Evolutionary conservation across 495 filamentous ascomycete genomes (phyloP), one percentile per base, ranked within the genome.

Genomic region (Darksidea phi): DNA sequence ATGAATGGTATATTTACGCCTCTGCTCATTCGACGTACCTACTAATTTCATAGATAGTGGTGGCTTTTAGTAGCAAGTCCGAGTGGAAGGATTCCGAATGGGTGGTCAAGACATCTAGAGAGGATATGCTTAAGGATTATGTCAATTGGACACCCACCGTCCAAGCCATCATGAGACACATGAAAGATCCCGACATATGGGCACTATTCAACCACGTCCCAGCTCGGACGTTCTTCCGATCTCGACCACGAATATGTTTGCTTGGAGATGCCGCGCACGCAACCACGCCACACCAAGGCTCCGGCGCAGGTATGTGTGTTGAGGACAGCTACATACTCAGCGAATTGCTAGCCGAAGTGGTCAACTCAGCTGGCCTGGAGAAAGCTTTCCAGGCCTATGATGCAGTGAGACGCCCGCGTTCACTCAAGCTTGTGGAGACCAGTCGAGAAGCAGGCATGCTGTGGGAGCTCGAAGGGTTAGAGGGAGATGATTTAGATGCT

Each of bases 211-310:
- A 88, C 32, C 78, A 84, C 46, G 78, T 79, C 0, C 79, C 79
- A 13, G 76, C 81, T 7, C 76, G 78, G 1, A 82, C 77, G 0
- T 89, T 82, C 56, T 75, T 72, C 51, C 78, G 77, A 37, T n/a
- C 36, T 21, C 17, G 23, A 11, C 79, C 78, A 1, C 74, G 77
- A 0, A 65, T 89, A 0, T 80, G 79, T 3, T 74, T 89, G 1
- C 70, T 87, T 0, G 87, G 87, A 1, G 87, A 89, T 62, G 86
- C 87, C 0, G 86, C 86, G 0, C 87, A 89, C 63, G 85, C 86
- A 0, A 78, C 80, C 0, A 87, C 86, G 1, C 87, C 87, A 0
- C 85, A 88, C 65, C 84, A 88, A 64, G 86, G 86, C 10, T 76
- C 86, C 1, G 87, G 86, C 0, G 86, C 85, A 0, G 86, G 86